Conservation (phyloP, 352 stramenopile species). For the Phytophthora citrophthora region DNA sequence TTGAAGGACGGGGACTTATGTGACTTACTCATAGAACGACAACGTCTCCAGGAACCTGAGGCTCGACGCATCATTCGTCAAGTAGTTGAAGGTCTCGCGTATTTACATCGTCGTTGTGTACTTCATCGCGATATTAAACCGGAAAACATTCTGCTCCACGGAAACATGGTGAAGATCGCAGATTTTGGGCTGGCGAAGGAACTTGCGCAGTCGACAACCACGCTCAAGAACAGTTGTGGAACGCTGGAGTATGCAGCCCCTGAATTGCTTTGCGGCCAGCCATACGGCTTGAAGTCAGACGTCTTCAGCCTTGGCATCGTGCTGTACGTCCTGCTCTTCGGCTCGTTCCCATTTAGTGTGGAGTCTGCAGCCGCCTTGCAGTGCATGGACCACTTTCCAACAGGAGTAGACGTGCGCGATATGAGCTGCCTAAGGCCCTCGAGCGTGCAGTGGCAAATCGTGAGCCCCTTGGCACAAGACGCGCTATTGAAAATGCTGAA, state of each 20-base stretch:
- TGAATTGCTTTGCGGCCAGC: constrained; percentile 65
- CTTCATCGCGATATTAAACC: constrained; percentile 84
- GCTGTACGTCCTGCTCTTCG: constrained; percentile 83
- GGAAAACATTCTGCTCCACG: constrained; percentile 84
- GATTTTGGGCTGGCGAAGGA: constrained; percentile 84
- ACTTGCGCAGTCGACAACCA: constrained; percentile 50
- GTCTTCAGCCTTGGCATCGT: constrained; percentile 84
- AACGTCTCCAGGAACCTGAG: constrained; percentile 62
- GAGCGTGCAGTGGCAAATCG: constrained; percentile 63
- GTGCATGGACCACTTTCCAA: constrained; percentile 64
- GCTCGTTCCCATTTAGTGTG: constrained; percentile 79
- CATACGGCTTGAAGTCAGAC: constrained; percentile 81
- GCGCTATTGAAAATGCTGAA: constrained; percentile 67
- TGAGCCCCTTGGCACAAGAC: constrained; percentile 66
- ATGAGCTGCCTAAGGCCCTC: constrained; percentile 76
- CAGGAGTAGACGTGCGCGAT: constrained; percentile 72
- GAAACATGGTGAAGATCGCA: constrained; percentile 72
- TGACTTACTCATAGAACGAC: constrained; percentile 70
- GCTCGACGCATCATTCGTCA: constrained; percentile 67
- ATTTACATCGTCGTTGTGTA: constrained; percentile 70
- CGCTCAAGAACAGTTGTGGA: constrained; percentile 69
- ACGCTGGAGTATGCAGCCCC: constrained; percentile 83
- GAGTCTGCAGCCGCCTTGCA: constrained; percentile 73
- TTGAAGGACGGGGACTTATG: constrained; percentile 81
- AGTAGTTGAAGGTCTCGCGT: constrained; percentile 61